Percentiles rank a stretch among this genome's conserved stretches.
These are phyloP conservation scores for Bertia moriformis DNA, from an alignment of 2,329 filamentous ascomycete genomes.

Conservation along the genomic window DNA sequence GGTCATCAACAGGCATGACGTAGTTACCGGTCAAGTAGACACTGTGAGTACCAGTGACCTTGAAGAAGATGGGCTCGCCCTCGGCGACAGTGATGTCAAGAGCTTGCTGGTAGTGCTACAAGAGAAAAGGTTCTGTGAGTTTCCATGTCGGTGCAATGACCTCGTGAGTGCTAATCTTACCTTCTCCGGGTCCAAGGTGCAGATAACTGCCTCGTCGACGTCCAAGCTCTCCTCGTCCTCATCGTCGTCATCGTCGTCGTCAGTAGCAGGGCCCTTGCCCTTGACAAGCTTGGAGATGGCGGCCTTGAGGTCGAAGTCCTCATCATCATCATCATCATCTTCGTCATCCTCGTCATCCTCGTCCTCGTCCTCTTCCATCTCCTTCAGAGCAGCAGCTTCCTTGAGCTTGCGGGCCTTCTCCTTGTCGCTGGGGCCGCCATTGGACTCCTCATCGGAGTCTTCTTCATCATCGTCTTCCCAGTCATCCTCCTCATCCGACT, in stretches of 20 bases:
- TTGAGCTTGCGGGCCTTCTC: conserved; percentile 77
- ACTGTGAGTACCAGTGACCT: conserved; percentile 76
- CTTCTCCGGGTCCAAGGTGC: conserved; percentile 84
- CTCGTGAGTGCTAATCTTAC: no score
- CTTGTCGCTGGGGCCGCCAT: conserved; percentile 83
- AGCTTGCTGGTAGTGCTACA: conserved; percentile 85
- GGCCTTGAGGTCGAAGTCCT: conserved; percentile 6
- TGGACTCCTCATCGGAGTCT: conserved; percentile 58
- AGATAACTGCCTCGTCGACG: conserved; percentile 82
- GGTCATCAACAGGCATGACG: conserved; percentile 56
- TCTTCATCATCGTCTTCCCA: conserved; percentile 30
- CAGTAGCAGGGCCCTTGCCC: conserved; percentile 32
- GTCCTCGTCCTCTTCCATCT: conserved; percentile 55
- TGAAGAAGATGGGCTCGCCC: conserved; percentile 82
- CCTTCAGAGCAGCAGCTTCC: conserved; percentile 62
- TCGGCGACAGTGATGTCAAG: conserved; percentile 85
- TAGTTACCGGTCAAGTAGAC: conserved; percentile 95
- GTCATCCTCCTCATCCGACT: conserved; percentile 31
- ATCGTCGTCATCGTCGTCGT: conserved; percentile 36
- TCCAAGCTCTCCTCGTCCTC: conserved; percentile 50
- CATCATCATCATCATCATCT: conserved; percentile 27
- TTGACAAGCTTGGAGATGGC: conserved; percentile 26
- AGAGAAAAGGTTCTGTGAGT: no score
- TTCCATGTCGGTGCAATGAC: no score
- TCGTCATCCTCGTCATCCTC: conserved; percentile 39